Evolutionary conservation across 768 basidiomycete genomes (phyloP).

Genomic region (Rhizopogon salebrosus): DNA sequence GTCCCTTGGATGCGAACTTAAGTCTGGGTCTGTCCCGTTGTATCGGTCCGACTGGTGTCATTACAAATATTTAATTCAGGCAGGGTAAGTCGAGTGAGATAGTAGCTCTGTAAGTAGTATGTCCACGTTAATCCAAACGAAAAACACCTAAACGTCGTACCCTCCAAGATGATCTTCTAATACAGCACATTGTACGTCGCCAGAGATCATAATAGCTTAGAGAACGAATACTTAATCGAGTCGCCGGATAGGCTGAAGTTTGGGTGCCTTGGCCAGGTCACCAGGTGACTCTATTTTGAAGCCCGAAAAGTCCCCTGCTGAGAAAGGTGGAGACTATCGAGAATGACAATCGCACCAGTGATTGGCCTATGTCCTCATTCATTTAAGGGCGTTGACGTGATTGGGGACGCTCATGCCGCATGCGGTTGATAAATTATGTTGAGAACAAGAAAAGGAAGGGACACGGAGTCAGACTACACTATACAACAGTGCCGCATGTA

Average conservation of each 20-base stretch:
- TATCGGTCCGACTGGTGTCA: no score
- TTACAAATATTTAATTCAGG: no score
- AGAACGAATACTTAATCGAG: background rate
- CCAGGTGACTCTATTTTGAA: background rate
- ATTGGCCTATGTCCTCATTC: background rate
- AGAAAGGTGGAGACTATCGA: background rate
- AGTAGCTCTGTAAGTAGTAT: background rate
- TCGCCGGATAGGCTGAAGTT: background rate
- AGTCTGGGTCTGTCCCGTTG: no score
- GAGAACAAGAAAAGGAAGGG: background rate
- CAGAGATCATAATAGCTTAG: background rate
- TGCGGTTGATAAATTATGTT: background rate
- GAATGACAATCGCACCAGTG: background rate
- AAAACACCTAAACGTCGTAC: background rate
- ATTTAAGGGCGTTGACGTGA: slow-evolving; percentile 1
- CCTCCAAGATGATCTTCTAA: background rate
- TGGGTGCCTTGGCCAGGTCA: no score
- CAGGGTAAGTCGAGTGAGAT: no score
- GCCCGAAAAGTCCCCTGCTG: background rate
- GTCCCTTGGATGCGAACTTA: no score
- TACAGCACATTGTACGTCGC: background rate
- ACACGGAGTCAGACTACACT: background rate
- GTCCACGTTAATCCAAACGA: background rate
- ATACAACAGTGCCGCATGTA: background rate
- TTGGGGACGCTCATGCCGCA: background rate